Percentiles rank a stretch among this genome's conserved stretches.
Evolutionary conservation across 345 rosid genomes (phyloP).

Genomic region (Cardamine resedifolia): DNA sequence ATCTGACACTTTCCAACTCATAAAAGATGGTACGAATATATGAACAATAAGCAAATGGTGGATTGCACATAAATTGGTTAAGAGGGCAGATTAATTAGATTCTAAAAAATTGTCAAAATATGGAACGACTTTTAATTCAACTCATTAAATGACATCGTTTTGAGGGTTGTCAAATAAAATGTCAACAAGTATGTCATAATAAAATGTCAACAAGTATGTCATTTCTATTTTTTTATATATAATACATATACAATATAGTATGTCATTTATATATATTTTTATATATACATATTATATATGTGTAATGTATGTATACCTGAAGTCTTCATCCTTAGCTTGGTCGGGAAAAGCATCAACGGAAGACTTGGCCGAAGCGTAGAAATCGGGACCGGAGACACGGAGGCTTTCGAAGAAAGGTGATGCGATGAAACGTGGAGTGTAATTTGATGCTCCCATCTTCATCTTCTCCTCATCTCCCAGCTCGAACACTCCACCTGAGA

Average conservation of each 20-base stretch:
- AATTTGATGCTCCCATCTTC: conserved; percentile 60
- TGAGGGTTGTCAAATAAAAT: conserved; percentile 20
- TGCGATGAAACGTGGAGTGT: conserved; percentile 83
- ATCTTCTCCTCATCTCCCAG: conserved; percentile 53
- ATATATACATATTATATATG: neutral
- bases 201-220: too few relatives aligned
- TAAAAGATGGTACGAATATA: too few relatives aligned
- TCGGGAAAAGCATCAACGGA: conserved; percentile 50
- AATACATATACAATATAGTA: neutral
- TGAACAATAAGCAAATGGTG: too few relatives aligned
- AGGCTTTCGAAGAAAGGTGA: conserved; percentile 87
- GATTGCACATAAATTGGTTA: too few relatives aligned
- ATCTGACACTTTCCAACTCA: too few relatives aligned
- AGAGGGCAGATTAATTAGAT: too few relatives aligned
- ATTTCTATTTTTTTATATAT: neutral
- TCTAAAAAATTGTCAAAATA: too few relatives aligned
- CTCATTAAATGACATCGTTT: conserved; percentile 26
- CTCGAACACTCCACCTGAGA: conserved; percentile 48
- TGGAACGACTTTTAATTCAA: conserved; percentile 5
- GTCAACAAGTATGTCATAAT: too few relatives aligned
- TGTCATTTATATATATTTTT: too few relatives aligned
- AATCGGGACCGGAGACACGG: conserved; percentile 70
- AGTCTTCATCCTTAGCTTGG: conserved; percentile 42
- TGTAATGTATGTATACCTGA: conserved; percentile 48
- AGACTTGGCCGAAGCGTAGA: conserved; percentile 54